A percentile compares a stretch with the other conserved stretches of the same genome.
Evolutionary conservation across 2,329 filamentous ascomycete species (phyloP).

Genomic region (Fonsecaea pedrosoi): DNA sequence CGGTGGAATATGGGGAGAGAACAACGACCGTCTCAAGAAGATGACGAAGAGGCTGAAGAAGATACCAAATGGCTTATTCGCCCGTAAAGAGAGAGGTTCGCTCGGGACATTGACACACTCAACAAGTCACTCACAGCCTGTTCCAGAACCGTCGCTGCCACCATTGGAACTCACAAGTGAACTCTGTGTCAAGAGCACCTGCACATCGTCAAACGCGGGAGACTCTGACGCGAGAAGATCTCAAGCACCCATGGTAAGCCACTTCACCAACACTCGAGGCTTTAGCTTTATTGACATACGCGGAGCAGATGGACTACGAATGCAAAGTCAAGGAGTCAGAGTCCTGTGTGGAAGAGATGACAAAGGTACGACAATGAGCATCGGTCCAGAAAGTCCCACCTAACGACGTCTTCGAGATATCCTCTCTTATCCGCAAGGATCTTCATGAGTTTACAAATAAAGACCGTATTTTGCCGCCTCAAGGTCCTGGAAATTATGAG

Average conservation of each 20-base stretch:
- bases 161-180: slow-evolving; percentile 21
- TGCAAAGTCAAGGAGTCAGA: slow-evolving; percentile 23
- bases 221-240: slow-evolving; percentile 1
- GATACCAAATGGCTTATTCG: slow-evolving; percentile 25
- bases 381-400: neutral
- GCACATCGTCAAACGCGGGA: slow-evolving; percentile 4
- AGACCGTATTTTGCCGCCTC: slow-evolving; percentile 9
- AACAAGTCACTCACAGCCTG: neutral
- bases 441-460: slow-evolving; percentile 21
- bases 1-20: slow-evolving; percentile 22
- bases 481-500: slow-evolving; percentile 10
- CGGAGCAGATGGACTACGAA: slow-evolving; percentile 27
- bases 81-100: slow-evolving; percentile 15
- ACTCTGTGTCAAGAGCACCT: slow-evolving; percentile 11
- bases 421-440: slow-evolving; percentile 25
- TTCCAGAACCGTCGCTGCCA: slow-evolving; percentile 16
- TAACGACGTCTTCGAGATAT: slow-evolving; percentile 28
- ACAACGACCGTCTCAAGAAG: slow-evolving; percentile 25
- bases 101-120: slow-evolving; percentile 2
- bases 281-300: neutral
- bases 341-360: slow-evolving; percentile 22
- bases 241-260: neutral
- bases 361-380: slow-evolving; percentile 22
- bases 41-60: slow-evolving; percentile 26
- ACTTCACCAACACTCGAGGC: neutral